These are phyloP conservation scores for Alternaria sp. DNA, from an alignment of 2,329 filamentous ascomycete species.

Conservation along the genomic window DNA sequence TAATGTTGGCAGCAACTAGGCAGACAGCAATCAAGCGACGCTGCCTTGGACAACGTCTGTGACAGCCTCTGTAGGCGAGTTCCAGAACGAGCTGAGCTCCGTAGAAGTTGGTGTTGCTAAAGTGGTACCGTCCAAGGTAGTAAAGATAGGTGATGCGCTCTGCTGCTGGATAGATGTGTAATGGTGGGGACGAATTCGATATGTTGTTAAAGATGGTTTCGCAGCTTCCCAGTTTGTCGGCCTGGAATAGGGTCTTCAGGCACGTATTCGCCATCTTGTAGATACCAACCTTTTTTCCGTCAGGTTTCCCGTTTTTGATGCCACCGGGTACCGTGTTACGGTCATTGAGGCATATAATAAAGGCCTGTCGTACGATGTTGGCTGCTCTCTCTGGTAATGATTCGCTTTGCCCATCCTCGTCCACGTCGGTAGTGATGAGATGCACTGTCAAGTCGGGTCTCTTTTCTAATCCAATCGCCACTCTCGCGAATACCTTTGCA, in stretches of 20 bases:
- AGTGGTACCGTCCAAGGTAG: conserved; percentile 89
- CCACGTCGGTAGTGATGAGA: conserved; percentile 62
- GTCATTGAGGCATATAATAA: conserved; percentile 88
- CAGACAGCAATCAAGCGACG: conserved; percentile 82
- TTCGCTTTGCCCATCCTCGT: conserved; percentile 72
- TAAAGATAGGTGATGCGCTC: conserved; percentile 94
- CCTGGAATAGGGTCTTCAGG: conserved; percentile 87
- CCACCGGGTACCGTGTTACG: conserved; percentile 70
- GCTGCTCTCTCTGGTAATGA: conserved; percentile 87
- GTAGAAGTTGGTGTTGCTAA: conserved; percentile 83
- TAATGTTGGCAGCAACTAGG: conserved; percentile 81
- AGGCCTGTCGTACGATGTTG: conserved; percentile 88
- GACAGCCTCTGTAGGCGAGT: conserved; percentile 80
- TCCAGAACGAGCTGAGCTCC: conserved; percentile 79
- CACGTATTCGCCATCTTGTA: conserved; percentile 93
- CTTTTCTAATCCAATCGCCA: conserved; percentile 85
- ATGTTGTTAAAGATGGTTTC: conserved; percentile 92
- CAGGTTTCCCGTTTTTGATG: conserved; percentile 68
- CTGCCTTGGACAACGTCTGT: conserved; percentile 65
- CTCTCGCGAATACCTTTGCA: conserved; percentile 78
- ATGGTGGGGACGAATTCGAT: conserved; percentile 79
- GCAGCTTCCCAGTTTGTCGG: conserved; percentile 81
- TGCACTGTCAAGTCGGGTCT: conserved; percentile 78
- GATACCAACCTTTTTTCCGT: conserved; percentile 86
- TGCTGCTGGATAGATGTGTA: conserved; percentile 81